These are phyloP conservation scores for Phylloporus sp. DNA, from an alignment of 768 basidiomycete species.

Conservation along the genomic window DNA sequence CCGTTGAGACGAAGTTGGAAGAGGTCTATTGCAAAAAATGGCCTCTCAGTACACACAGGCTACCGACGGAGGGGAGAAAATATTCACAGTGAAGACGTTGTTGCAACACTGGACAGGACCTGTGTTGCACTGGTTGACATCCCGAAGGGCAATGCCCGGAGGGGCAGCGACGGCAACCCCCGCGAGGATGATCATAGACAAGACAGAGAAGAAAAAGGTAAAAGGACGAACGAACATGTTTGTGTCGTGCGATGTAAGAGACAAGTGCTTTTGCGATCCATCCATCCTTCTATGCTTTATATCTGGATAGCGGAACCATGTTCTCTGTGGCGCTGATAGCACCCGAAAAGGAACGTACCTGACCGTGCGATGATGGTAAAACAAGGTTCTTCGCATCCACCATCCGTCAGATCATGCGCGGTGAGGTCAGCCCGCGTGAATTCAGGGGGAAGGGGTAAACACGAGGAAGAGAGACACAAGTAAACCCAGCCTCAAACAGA, in stretches of 20 bases:
- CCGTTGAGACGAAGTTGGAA: not conserved
- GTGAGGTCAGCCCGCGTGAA: not conserved
- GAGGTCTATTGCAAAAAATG: not conserved
- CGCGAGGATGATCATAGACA: too few species aligned
- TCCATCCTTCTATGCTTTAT: not conserved
- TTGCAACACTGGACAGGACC: slow-evolving; percentile 28
- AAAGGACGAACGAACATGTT: not conserved
- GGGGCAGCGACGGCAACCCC: too few species aligned
- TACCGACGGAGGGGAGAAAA: not conserved
- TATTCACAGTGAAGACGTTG: not conserved
- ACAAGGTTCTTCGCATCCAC: not conserved
- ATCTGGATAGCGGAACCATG: not conserved
- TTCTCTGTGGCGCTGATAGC: not conserved
- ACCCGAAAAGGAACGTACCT: not conserved
- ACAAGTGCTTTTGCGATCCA: not conserved
- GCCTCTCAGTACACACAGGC: not conserved
- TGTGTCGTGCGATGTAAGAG: not conserved
- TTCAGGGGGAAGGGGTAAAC: not conserved
- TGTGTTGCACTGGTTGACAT: slow-evolving; percentile 33
- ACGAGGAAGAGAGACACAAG: not conserved
- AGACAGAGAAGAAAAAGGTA: too few species aligned
- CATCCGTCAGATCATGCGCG: not conserved
- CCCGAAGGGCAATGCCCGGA: too few species aligned
- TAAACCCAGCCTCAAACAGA: not conserved
- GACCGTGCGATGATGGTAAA: slow-evolving; percentile 2